Evolutionary conservation across 1,139 yeast species (phyloP).

Genomic region (Debaryomyces psychrophilus): DNA sequence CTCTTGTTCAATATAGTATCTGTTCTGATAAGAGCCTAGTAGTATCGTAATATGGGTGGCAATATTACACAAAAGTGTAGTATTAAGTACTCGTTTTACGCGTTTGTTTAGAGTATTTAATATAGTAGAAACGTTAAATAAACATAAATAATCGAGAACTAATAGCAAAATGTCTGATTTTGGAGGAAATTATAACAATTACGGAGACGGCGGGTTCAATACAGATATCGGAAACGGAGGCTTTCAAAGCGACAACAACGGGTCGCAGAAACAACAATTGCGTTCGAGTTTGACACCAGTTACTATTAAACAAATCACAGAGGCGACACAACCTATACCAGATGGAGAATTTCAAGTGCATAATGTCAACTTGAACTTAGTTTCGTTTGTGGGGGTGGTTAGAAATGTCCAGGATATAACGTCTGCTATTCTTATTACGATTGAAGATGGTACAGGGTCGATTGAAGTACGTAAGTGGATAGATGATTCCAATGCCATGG

Average conservation of each 20-base stretch:
- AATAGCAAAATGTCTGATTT: conserved; percentile 24
- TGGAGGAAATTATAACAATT: conserved; percentile 23
- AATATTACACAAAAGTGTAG: conserved; percentile 2
- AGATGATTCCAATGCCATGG: conserved; percentile 48
- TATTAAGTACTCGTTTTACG: not conserved
- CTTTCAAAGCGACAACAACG: conserved; percentile 31
- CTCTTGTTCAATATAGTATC: not conserved
- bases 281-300: conserved; percentile 71
- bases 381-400: conserved; percentile 67
- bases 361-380: conserved; percentile 62
- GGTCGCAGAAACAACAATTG: conserved; percentile 38
- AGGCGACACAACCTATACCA: conserved; percentile 64
- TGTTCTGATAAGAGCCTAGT: not conserved
- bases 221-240: conserved; percentile 35
- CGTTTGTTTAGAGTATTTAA: conserved; percentile 1
- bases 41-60: not conserved
- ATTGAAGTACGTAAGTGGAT: conserved; percentile 73
- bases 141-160: not conserved
- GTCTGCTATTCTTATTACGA: conserved; percentile 54
- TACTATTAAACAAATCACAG: conserved; percentile 76
- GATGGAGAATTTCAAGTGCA: conserved; percentile 77
- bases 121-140: not conserved
- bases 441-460: conserved; percentile 88
- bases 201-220: conserved; percentile 35
- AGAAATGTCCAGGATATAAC: conserved; percentile 61